Conservation (phyloP, 768 basidiomycete genomes). For the Hydnum rufescens region DNA sequence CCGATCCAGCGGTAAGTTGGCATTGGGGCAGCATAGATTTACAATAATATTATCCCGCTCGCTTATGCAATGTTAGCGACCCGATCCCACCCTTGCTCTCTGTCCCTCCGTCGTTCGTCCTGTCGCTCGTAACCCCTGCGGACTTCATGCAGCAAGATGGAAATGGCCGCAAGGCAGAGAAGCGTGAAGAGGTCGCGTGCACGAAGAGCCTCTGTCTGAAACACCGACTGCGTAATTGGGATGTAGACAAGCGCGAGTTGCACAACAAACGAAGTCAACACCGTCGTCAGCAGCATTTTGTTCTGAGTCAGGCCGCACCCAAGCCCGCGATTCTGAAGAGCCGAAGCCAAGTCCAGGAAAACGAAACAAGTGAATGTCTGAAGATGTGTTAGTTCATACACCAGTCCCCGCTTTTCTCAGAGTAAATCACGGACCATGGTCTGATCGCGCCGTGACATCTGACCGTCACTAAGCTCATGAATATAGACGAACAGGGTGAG, state of each 20-base stretch:
- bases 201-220: constrained; percentile 76
- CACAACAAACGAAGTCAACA: constrained; percentile 65
- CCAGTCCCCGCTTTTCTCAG: not conserved
- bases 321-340: constrained; percentile 83
- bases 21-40: too few species aligned
- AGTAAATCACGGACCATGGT: constrained; percentile 56
- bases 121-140: constrained; percentile 59
- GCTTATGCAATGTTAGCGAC: constrained; percentile 41
- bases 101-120: constrained; percentile 41
- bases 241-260: constrained; percentile 80
- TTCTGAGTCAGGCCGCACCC: constrained; percentile 70
- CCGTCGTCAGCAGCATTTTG: constrained; percentile 75
- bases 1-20: too few species aligned
- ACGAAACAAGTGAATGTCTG: constrained; percentile 96
- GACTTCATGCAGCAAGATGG: constrained; percentile 55
- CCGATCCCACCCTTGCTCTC: not conserved
- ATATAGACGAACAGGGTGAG: constrained; percentile 79
- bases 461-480: constrained; percentile 64
- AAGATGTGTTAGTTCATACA: not conserved
- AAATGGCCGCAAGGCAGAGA: constrained; percentile 41
- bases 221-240: constrained; percentile 74
- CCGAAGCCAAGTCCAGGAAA: constrained; percentile 89
- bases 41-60: too few species aligned
- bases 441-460: constrained; percentile 72
- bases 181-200: constrained; percentile 49